Evolutionary conservation across 106 monocot genomes (phyloP), one percentile per base, ranked within the genome.

Genomic region (Gastrodia elata): DNA sequence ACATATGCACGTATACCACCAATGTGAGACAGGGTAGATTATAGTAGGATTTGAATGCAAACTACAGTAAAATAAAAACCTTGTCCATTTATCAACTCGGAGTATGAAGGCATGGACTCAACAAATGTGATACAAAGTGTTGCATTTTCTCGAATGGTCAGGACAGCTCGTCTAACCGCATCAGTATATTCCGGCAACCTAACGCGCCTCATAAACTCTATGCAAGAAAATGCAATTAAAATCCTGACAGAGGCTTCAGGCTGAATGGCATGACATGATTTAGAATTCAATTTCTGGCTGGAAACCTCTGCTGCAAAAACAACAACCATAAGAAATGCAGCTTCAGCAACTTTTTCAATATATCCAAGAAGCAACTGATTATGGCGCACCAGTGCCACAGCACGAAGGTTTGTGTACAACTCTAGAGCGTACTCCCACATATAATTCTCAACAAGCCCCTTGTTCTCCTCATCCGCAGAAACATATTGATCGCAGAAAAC

Each of bases 311-410:
- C 83, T 4, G 93, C 78, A 84, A 90, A 93, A 15, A 97, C 90
- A 74, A 97, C 93, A 35, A 93, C 88, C 90, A 97, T 93, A 35
- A 97, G 88, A 80, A 97, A 97, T 44, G 92, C 84, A 49, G 93
- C 84, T 76, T 97, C 93, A 2, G 84, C 86, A 36, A 97, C 83
- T 75, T 90, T 90, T 65, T 93, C 97, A 74, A 97, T 55, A 36
- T 78, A 75, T 6, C 33, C 52, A 30, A 84, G 59, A 30, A 84
- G 59, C 48, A 95, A 71, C 26, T 85, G 77, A 71, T 80, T 71
- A 35, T 71, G 70, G 43, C 61, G 76, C 49, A 72, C 56, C 20
- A 88, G 69, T 9, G 74, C 75, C 4, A 75, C 76, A 16, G 42
- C 44, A 8, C 88, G 78, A 8, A 88, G 81, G 57, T 81, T 73